phyloP scores from a whole-genome alignment of 2,329 filamentous ascomycete genomes.

The Cladosporium sp. region DNA sequence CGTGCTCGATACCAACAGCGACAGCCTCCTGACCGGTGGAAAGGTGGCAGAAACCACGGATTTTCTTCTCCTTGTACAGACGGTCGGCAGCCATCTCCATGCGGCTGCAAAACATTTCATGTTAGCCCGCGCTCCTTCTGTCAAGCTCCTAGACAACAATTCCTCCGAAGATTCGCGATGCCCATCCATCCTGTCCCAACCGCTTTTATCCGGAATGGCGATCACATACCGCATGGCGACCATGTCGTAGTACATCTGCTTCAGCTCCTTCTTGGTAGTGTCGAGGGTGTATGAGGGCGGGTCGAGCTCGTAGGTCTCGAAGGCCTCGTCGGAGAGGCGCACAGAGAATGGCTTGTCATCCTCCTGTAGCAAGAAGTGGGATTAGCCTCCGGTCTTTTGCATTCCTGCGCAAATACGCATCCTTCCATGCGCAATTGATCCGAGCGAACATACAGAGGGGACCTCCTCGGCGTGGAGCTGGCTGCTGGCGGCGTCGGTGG shows the following conservation, averaged over 20 bases:
- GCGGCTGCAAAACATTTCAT: slow-evolving; percentile 55
- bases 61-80: slow-evolving; percentile 99
- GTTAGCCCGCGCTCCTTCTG: slow-evolving; percentile 20
- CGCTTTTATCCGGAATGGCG: not conserved
- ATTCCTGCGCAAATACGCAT: not conserved
- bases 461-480: slow-evolving; percentile 75
- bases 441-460: slow-evolving; percentile 50
- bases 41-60: slow-evolving; percentile 98
- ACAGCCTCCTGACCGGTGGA: slow-evolving; percentile 98
- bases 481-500: slow-evolving; percentile 88
- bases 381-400: not conserved
- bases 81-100: slow-evolving; percentile 99
- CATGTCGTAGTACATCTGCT: slow-evolving; percentile 99
- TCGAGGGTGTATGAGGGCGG: slow-evolving; percentile 87
- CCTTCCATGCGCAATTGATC: not conserved
- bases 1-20: slow-evolving; percentile 92
- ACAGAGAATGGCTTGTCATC: slow-evolving; percentile 91
- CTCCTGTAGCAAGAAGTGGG: slow-evolving; percentile 52
- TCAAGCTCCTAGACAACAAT: slow-evolving; percentile 15
- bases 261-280: slow-evolving; percentile 95
- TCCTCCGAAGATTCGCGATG: not conserved
- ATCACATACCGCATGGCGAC: slow-evolving; percentile 73
- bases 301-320: slow-evolving; percentile 98
- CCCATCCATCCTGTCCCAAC: not conserved
- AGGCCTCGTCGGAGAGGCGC: slow-evolving; percentile 93